Conservation (phyloP, 306 rosid genomes). For the Hippophae rhamnoides region DNA sequence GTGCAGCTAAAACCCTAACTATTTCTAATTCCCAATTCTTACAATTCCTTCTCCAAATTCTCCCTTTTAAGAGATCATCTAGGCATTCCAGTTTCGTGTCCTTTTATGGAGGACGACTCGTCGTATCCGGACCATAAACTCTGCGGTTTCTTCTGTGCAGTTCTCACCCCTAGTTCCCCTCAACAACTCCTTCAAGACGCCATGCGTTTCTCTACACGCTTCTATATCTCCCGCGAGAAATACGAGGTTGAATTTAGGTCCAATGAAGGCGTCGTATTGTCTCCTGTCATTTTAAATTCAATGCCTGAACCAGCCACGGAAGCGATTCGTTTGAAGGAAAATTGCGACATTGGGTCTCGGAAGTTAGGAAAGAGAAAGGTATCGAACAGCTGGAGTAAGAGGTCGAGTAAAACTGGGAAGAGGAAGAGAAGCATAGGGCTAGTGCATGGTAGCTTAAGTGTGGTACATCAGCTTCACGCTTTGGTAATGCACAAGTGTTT, state of each 20-base stretch:
- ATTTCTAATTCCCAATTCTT: too few relatives aligned
- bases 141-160: constrained; percentile 69
- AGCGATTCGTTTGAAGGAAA: background rate
- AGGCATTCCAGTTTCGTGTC: too few relatives aligned
- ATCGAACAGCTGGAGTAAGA: background rate
- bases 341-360: background rate
- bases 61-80: too few relatives aligned
- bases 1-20: too few relatives aligned
- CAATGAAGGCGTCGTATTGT: constrained; percentile 34
- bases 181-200: background rate
- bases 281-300: constrained; percentile 7
- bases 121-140: constrained; percentile 45
- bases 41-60: too few relatives aligned
- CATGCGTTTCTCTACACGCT: constrained; percentile 26
- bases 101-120: constrained; percentile 6
- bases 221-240: constrained; percentile 25
- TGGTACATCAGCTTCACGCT: constrained; percentile 68
- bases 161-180: constrained; percentile 31
- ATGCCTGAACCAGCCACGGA: background rate
- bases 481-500: constrained; percentile 47
- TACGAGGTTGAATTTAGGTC: constrained; percentile 34
- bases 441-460: constrained; percentile 77
- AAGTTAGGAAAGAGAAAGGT: constrained; percentile 15
- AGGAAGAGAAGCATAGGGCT: constrained; percentile 46
- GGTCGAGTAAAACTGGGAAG: constrained; percentile 15